These are phyloP conservation scores for Pueraria montana DNA, from an alignment of 306 rosid species.

Conservation along the genomic window DNA sequence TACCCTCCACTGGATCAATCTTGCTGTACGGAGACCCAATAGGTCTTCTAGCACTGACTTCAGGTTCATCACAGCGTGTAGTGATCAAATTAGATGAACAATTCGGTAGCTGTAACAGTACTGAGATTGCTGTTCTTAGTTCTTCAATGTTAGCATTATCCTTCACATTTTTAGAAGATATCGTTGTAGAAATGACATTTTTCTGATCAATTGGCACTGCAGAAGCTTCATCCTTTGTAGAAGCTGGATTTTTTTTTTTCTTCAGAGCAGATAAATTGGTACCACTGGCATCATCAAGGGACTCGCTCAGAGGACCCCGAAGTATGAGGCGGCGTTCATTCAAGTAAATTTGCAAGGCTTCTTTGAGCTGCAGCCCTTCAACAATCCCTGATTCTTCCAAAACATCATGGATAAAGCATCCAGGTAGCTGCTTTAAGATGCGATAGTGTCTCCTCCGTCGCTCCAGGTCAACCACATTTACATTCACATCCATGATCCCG, in stretches of 20 bases:
- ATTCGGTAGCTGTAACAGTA: slow-evolving; percentile 74
- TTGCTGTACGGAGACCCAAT: slow-evolving; percentile 59
- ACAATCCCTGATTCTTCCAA: slow-evolving; percentile 76
- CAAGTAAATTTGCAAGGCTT: slow-evolving; percentile 71
- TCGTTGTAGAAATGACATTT: slow-evolving; percentile 45
- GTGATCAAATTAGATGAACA: slow-evolving; percentile 51
- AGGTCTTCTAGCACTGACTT: slow-evolving; percentile 67
- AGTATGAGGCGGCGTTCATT: slow-evolving; percentile 87
- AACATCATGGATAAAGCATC: slow-evolving; percentile 64
- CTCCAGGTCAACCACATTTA: slow-evolving; percentile 61
- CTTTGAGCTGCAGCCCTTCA: slow-evolving; percentile 68
- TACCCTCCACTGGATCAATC: slow-evolving; percentile 72
- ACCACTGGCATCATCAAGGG: slow-evolving; percentile 47
- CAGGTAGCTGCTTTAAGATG: slow-evolving; percentile 82
- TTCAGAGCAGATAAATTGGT: slow-evolving; percentile 53
- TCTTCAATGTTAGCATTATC: slow-evolving; percentile 70
- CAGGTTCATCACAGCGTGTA: slow-evolving; percentile 68
- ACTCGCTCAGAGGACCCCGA: slow-evolving; percentile 56
- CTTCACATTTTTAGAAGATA: slow-evolving; percentile 60
- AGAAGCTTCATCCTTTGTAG: slow-evolving; percentile 67
- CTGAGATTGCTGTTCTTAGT: slow-evolving; percentile 74
- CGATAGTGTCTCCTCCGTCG: slow-evolving; percentile 74
- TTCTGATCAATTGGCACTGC: slow-evolving; percentile 55
- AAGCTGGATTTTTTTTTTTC: slow-evolving; percentile 52
- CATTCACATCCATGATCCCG: slow-evolving; percentile 85